Evolutionary conservation across 139 green algal genomes (phyloP).

Genomic region (Coccomyxa sp.): DNA sequence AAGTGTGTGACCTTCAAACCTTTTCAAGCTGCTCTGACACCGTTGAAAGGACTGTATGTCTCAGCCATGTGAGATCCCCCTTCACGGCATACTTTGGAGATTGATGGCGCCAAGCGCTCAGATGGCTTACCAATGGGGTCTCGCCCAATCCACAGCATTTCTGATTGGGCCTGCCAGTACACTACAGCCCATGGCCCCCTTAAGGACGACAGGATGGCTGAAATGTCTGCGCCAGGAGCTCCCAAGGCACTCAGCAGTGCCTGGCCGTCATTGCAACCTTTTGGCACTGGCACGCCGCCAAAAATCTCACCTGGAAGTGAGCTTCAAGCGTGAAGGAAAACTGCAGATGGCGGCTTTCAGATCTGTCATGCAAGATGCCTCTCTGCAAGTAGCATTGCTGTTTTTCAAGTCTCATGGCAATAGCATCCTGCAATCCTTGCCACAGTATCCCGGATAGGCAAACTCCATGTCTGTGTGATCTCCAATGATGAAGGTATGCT

Average conservation of each 20-base stretch:
- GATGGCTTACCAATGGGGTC: slow-evolving; percentile 68
- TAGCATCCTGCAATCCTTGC: too few species aligned
- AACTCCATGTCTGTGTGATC: not conserved
- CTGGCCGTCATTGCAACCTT: slow-evolving; percentile 44
- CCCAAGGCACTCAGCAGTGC: slow-evolving; percentile 40
- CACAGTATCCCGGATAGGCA: not conserved
- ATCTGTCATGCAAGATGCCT: too few species aligned
- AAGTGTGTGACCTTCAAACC: too few species aligned
- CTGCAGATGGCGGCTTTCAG: too few species aligned
- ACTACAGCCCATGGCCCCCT: slow-evolving; percentile 75
- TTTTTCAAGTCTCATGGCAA: too few species aligned
- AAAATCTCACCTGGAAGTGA: slow-evolving; percentile 56
- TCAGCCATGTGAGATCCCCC: too few species aligned
- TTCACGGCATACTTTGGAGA: too few species aligned
- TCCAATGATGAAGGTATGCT: not conserved
- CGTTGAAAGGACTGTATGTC: too few species aligned
- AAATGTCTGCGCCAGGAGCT: slow-evolving; percentile 3
- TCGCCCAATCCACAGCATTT: slow-evolving; percentile 67
- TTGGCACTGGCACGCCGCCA: slow-evolving; percentile 34
- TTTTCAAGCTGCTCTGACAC: too few species aligned
- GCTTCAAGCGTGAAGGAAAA: too few species aligned
- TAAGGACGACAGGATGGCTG: slow-evolving; percentile 35
- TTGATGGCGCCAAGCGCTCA: too few species aligned
- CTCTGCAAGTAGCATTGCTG: too few species aligned
- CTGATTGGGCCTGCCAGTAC: slow-evolving; percentile 59